Base-by-base conservation (phyloP, 2,329 filamentous ascomycete species). In the Aspergillus jensenii region DNA sequence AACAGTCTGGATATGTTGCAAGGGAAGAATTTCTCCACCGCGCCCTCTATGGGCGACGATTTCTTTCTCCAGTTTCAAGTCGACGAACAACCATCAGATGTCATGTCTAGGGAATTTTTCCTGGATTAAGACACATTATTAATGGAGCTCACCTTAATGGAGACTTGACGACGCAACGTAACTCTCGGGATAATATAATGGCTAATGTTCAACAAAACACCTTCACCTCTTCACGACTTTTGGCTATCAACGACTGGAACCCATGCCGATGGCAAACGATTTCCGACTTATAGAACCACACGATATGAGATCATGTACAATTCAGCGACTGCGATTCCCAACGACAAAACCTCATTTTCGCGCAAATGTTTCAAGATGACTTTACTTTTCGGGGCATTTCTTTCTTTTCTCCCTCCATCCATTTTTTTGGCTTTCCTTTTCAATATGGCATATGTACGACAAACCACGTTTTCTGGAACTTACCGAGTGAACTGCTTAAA, bases 61-160 rank as follows among this genome's bases (percentile, higher is more conserved):
- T 73, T 73, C 54, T 70, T 76, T 45, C 69, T 73, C 37, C 72
- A 75, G 50, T 76, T 75, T 47, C 66, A 74, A 44, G 65, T 72
- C n/a, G 73, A 76, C 25, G 66, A 67, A n/a, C 66, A 65, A 50
- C 56, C 64, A 21, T 63, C 65, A 6, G 65, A 68, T 31, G 62
- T 61, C 47, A 61, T 67, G 64, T 60, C 64, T 2, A 59, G 61
- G 31, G 66, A 68, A 25, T 65, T 67, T 51, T 63, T 67, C 55
- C 57, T 65, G 59, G 65, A 67, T 23, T 68, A 55, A 61, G 55
- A 11, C 31, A 52, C 25, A 37, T 27, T 33, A 45, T 50, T 9
- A 43, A 45, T 43, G 40, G 50, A 55, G 39, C 25, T 40, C 57
- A 50, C 21, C n/a, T 45, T 17, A 47, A 40, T 19, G 51, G 53